Percentiles rank a stretch among this genome's conserved stretches.
phyloP scores from a whole-genome alignment of 345 rosid species.

The Ceriops zippeliana region DNA sequence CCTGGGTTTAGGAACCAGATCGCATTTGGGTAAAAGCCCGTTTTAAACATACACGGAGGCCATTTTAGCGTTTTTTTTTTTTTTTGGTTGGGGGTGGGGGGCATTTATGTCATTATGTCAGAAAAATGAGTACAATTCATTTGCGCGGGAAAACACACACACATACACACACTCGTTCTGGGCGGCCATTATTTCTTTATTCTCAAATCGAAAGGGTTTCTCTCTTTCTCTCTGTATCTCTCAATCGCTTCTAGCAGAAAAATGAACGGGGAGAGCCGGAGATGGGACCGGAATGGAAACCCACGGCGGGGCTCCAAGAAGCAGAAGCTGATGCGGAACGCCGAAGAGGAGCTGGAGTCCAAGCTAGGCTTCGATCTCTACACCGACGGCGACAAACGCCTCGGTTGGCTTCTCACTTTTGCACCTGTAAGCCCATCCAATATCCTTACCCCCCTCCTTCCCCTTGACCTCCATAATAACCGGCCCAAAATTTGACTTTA shows the following conservation, averaged over 20 bases:
- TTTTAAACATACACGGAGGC: too few species aligned
- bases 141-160: constrained; percentile 12
- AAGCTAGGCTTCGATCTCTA: constrained; percentile 87
- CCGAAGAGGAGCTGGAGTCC: constrained; percentile 80
- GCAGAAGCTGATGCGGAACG: constrained; percentile 60
- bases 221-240: neutral
- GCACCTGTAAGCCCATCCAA: constrained; percentile 54
- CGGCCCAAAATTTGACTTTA: too few species aligned
- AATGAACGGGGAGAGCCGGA: constrained; percentile 47
- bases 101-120: too few species aligned
- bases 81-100: too few species aligned
- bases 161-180: neutral
- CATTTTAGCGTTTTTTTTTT: too few species aligned
- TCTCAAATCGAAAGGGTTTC: neutral
- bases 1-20: too few species aligned
- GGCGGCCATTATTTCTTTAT: neutral
- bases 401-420: constrained; percentile 87
- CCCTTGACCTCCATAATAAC: neutral
- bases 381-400: constrained; percentile 84
- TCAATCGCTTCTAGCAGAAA: neutral
- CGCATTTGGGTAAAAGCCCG: too few species aligned
- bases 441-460: neutral
- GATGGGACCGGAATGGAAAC: constrained; percentile 45
- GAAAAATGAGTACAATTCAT: neutral
- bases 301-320: constrained; percentile 46